Base-by-base conservation (phyloP, 345 rosid species). In the Rhodomyrtus tomentosa region DNA sequence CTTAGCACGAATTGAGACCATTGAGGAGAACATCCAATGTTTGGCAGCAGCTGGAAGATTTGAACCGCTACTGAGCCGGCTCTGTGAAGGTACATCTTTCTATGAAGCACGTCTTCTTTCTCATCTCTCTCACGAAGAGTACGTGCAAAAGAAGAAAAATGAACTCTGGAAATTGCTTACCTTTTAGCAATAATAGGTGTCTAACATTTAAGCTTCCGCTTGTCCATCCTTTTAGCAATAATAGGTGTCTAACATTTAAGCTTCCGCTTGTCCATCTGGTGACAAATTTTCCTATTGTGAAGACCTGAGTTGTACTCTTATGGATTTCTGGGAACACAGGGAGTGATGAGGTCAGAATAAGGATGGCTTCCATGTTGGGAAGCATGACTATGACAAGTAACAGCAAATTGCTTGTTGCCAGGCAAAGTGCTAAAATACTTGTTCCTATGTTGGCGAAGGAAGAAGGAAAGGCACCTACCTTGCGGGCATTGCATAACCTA, bases 21-120 rank as follows among this genome's bases (percentile, higher is more conserved):
- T 86, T 52, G 90, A 89, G 51, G 89, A 55, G 53, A 89, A 81
- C 50, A 51, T 87, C 87, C 85, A 87, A 82, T 88, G 62, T 85
- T 83, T 91, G 29, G 90, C 90, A 55, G 87, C 88, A 55, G 90
- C 89, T 11, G 91, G 92, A 83, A 88, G 90, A 88, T 91, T 91
- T 84, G 90, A 89, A 85, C 92, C 92, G 40, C 83, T 89, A 49
- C 86, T 91, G 16, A 73, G 86, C 62, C 88, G 87, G 55, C 62
- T 91, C 80, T 84, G 82, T 14, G 80, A 83, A 73, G 92, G 90
- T 88, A 86, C 85, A 68, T 48, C 52, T 82, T 51, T 82, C 25
- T 32, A n/a, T 53, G n/a, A 32, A 36, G 6, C 45, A 32, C 4
- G 11, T 18, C 24, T 68, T 25, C 45, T 36, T 68, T 68, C 45